phyloP scores from a whole-genome alignment of 2,329 filamentous ascomycete genomes.

The Neofusicoccum sp. region DNA sequence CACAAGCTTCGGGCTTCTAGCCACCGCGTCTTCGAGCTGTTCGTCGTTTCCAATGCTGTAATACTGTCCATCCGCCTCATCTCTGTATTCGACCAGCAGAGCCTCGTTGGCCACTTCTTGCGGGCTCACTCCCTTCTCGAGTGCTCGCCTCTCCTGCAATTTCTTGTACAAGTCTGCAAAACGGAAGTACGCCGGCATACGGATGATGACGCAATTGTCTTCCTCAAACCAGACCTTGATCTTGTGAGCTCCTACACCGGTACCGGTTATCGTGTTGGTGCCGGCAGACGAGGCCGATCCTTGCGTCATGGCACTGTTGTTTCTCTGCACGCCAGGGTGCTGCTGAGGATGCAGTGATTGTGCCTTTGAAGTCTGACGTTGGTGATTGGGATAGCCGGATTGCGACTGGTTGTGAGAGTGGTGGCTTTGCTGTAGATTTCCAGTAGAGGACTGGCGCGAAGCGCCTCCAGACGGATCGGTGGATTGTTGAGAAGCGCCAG shows the following conservation, averaged over 20 bases:
- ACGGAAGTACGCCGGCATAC: constrained; percentile 78
- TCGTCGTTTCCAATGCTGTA: constrained; percentile 75
- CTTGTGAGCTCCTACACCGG: constrained; percentile 61
- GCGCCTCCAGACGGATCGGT: constrained; percentile 38
- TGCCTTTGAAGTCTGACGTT: constrained; percentile 41
- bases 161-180: constrained; percentile 81
- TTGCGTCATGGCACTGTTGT: constrained; percentile 40
- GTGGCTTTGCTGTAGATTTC: constrained; percentile 26
- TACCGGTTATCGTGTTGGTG: constrained; percentile 23
- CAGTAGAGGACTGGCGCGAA: constrained; percentile 41
- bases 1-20: constrained; percentile 79
- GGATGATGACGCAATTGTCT: constrained; percentile 87
- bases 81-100: constrained; percentile 81
- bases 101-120: constrained; percentile 59
- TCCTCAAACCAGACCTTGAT: constrained; percentile 90
- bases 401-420: constrained; percentile 19
- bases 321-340: constrained; percentile 37
- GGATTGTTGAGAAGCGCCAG: constrained; percentile 53
- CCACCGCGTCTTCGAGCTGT: constrained; percentile 78
- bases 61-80: constrained; percentile 76
- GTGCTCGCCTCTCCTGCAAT: constrained; percentile 79
- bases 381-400: constrained; percentile 36
- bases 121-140: constrained; percentile 49
- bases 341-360: constrained; percentile 24
- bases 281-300: constrained; percentile 30